Evolutionary conservation across 331 rosid species (phyloP), one percentile per base, ranked within the genome.

Genomic region (Prunus yedoensis): DNA sequence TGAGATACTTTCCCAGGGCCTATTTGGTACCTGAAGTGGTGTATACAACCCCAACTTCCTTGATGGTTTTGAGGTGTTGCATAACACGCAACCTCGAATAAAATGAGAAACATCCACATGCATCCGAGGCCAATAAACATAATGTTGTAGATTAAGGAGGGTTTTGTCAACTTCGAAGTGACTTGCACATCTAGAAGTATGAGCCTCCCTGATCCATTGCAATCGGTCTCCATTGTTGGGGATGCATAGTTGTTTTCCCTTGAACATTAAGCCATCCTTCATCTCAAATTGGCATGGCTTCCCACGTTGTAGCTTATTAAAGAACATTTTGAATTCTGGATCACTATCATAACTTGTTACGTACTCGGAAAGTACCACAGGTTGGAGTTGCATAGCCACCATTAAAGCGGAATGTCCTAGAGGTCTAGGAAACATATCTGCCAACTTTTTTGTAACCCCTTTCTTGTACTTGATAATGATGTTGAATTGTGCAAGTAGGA

Each of bases 401-500:
- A 51, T 0, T 25, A 51, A 70, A 6, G 47, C 14, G 12, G 11
- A 27, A 50, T 46, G 45, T 2, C 14, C 8, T 27, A 2, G 32
- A 28, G 32, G 32, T 28, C 3, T 9, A 27, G 74, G 28, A 7
- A 70, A 49, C 47, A 70, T 70, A 18, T 51, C 5, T 0, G 18
- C 49, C 62, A 70, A 27, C 74, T 70, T 51, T 4, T 70, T 70
- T 12, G 46, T 51, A n/a, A 51, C 25, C 6, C 20, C 0, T 9
- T 70, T 70, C 74, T 70, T 70, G 5, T 70, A 70, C 43, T 51
- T 70, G 15, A 47, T 70, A 3, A 70, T 28, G 3, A 70, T 25
- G 0, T 70, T 70, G 45, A 70, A 70, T 70, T 50, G 14, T 51
- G 13, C 0, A 70, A 32, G 47, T 70, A 70, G 7, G 59, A 47